phyloP scores from a whole-genome alignment of 768 basidiomycete species.

The Epithele typhae region DNA sequence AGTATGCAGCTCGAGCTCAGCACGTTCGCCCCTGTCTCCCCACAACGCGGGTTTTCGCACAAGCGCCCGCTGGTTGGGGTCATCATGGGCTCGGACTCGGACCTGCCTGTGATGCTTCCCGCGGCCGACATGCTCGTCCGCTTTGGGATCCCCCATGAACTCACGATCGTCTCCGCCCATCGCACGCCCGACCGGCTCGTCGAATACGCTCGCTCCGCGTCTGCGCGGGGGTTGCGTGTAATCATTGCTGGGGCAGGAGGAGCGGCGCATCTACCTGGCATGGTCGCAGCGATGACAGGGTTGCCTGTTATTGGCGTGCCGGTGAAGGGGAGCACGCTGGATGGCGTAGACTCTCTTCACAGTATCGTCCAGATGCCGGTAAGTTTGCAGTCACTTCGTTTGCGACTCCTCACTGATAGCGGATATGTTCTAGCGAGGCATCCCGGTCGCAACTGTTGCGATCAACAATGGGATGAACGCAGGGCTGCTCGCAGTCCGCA shows the following conservation, averaged over 20 bases:
- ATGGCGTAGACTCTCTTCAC: conserved; percentile 95
- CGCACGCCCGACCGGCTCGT: conserved; percentile 87
- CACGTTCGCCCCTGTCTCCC: conserved; percentile 45
- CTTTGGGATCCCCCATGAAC: conserved; percentile 86
- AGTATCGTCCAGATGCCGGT: conserved; percentile 99
- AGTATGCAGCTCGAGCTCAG: no score
- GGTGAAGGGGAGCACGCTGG: conserved; percentile 89
- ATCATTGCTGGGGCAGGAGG: conserved; percentile 98
- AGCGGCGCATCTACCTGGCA: conserved; percentile 95
- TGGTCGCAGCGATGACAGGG: conserved; percentile 94
- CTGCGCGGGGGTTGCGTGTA: conserved; percentile 57
- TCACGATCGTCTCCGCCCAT: conserved; percentile 96
- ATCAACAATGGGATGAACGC: conserved; percentile 96
- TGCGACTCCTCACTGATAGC: not conserved
- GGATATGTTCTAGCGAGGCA: conserved; percentile 63
- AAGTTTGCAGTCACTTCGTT: conserved; percentile 29
- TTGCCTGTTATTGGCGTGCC: conserved; percentile 96
- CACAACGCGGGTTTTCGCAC: conserved; percentile 51
- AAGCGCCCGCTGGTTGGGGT: conserved; percentile 79
- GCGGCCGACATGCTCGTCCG: conserved; percentile 78
- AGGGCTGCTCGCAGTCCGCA: conserved; percentile 84
- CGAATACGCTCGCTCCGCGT: conserved; percentile 75
- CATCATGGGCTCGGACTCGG: conserved; percentile 99
- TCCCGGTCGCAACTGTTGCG: conserved; percentile 96
- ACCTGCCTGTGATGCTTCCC: conserved; percentile 89